Evolutionary conservation across 2,329 filamentous ascomycete genomes (phyloP).

Genomic region (Pyrenophora teres): DNA sequence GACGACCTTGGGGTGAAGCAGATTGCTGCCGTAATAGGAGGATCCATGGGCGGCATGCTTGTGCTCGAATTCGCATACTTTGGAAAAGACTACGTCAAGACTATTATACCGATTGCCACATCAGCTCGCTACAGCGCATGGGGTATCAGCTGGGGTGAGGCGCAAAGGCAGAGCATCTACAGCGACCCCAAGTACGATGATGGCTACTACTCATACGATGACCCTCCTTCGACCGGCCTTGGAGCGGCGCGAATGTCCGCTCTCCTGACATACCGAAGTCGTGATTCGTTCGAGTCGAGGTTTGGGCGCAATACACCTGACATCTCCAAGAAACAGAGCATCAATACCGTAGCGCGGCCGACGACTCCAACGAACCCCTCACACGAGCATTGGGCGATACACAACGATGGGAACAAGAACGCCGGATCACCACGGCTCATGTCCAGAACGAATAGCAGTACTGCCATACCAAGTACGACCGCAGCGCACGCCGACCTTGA

Average conservation of each 20-base stretch:
- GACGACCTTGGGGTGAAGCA: conserved; percentile 81
- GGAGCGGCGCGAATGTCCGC: conserved; percentile 97
- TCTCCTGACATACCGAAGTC: conserved; percentile 90
- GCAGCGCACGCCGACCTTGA: conserved; percentile 51
- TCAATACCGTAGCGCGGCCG: conserved; percentile 68
- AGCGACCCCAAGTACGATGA: conserved; percentile 98
- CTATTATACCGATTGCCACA: conserved; percentile 81
- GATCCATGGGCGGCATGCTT: conserved; percentile 87
- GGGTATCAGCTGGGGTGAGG: conserved; percentile 90
- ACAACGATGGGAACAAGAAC: conserved; percentile 58
- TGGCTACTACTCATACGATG: conserved; percentile 87
- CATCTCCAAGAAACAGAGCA: conserved; percentile 79
- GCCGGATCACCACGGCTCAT: conserved; percentile 51
- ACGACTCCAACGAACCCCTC: conserved; percentile 41
- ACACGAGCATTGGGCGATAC: conserved; percentile 57
- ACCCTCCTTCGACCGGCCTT: conserved; percentile 84
- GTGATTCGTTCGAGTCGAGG: conserved; percentile 93
- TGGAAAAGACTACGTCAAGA: conserved; percentile 81
- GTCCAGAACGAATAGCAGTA: conserved; percentile 44
- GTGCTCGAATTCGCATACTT: conserved; percentile 92
- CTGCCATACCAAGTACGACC: conserved; percentile 26
- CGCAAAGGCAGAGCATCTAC: conserved; percentile 91
- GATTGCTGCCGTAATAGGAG: conserved; percentile 78
- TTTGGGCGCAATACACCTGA: conserved; percentile 94
- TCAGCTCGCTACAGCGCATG: conserved; percentile 84